Evolutionary conservation across 176 grass and related monocot genomes (phyloP).

Genomic region (Olyra latifolia): DNA sequence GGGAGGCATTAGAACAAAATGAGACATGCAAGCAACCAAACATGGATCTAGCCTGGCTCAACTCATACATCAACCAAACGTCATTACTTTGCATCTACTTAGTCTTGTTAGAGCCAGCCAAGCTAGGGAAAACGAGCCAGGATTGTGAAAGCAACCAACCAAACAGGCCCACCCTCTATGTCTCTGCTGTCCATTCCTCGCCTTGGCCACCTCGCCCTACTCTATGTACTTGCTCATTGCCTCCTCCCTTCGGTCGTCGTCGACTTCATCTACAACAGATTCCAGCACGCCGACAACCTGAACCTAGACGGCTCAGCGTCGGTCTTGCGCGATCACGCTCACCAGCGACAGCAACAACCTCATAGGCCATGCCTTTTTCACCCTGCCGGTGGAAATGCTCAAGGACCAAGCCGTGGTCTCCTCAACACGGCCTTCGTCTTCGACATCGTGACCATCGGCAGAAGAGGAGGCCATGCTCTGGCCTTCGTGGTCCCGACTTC

Average conservation of each 20-base stretch:
- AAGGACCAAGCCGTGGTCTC: not conserved
- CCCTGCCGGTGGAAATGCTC: conserved; percentile 27
- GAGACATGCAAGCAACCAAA: too few relatives aligned
- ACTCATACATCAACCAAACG: too few relatives aligned
- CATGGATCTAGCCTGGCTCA: too few relatives aligned
- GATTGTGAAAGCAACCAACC: too few relatives aligned
- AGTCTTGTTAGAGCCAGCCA: too few relatives aligned
- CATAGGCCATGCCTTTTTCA: conserved; percentile 49
- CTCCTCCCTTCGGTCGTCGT: not conserved
- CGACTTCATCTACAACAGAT: conserved; percentile 45
- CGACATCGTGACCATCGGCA: conserved; percentile 34
- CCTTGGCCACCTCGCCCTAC: not conserved
- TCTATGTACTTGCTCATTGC: not conserved
- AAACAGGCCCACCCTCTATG: too few relatives aligned
- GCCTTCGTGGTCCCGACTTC: conserved; percentile 4
- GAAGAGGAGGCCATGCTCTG: conserved; percentile 22
- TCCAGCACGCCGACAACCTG: conserved; percentile 31
- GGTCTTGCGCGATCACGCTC: conserved; percentile 35
- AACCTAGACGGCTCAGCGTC: conserved; percentile 35
- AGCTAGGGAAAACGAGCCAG: too few relatives aligned
- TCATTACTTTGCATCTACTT: too few relatives aligned
- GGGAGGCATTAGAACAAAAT: too few relatives aligned
- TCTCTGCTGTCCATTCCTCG: not conserved
- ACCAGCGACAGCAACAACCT: conserved; percentile 18
- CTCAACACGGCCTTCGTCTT: conserved; percentile 50